Evolutionary conservation across 116 monocot species (phyloP).

Genomic region (Iris pallida): DNA sequence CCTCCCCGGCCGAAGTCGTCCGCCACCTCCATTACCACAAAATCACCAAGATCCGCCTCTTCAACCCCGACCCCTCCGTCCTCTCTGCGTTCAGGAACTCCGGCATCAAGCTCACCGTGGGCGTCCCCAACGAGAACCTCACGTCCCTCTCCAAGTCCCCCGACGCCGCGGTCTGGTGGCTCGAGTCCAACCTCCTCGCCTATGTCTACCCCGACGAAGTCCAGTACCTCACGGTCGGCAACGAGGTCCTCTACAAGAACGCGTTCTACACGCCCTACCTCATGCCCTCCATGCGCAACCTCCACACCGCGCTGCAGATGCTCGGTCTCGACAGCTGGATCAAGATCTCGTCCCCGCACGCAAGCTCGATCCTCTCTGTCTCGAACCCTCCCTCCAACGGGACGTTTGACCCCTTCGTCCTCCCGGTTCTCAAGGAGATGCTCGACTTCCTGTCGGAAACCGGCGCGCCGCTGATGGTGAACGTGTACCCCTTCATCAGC

Average conservation of each 20-base stretch:
- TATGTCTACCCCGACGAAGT: constrained; percentile 17
- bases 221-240: constrained; percentile 32
- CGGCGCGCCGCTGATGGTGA: constrained; percentile 33
- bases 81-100: constrained; percentile 18
- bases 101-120: constrained; percentile 29
- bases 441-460: constrained; percentile 26
- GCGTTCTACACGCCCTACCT: constrained; percentile 20
- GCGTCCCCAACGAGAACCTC: constrained; percentile 40
- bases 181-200: constrained; percentile 19
- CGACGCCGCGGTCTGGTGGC: constrained; percentile 16
- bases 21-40: constrained; percentile 11
- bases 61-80: constrained; percentile 20
- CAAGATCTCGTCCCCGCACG: constrained; percentile 34
- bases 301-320: constrained; percentile 19
- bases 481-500: constrained; percentile 34
- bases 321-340: constrained; percentile 18
- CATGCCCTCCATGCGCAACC: constrained; percentile 27
- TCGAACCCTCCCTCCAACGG: constrained; percentile 26
- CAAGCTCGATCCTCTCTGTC: constrained; percentile 15
- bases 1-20: constrained; percentile 9
- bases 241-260: constrained; percentile 34
- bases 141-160: constrained; percentile 8
- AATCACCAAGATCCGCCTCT: constrained; percentile 29
- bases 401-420: constrained; percentile 10
- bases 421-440: constrained; percentile 17